phyloP scores from a whole-genome alignment of 2,329 filamentous ascomycete genomes.

The Aureobasidium sp. region DNA sequence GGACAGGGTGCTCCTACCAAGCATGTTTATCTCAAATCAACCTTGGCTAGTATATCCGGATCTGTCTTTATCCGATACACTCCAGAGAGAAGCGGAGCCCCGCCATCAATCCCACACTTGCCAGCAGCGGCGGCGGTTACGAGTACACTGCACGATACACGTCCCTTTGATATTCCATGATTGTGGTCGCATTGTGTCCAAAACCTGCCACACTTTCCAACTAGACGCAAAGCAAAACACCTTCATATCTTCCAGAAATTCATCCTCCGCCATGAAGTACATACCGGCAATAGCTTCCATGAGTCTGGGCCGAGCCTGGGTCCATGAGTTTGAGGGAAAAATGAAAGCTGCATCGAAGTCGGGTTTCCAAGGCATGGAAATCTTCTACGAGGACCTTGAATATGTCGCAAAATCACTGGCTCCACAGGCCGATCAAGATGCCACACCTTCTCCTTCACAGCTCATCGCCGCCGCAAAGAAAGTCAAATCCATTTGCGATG shows the following conservation, averaged over 20 bases:
- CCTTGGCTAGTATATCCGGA: neutral
- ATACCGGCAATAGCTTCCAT: conserved; percentile 67
- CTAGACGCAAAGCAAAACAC: too few relatives aligned
- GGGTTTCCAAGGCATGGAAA: conserved; percentile 63
- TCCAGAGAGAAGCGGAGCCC: neutral
- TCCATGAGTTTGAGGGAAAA: conserved; percentile 61
- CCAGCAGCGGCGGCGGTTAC: neutral
- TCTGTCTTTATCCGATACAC: neutral
- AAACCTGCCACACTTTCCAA: too few relatives aligned
- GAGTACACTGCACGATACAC: neutral
- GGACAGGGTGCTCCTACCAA: neutral
- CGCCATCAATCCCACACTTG: neutral
- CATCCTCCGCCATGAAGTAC: conserved; percentile 38
- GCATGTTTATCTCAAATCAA: neutral
- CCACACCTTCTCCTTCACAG: conserved; percentile 30
- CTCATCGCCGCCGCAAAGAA: conserved; percentile 50
- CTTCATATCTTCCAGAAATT: too few relatives aligned
- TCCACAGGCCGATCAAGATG: conserved; percentile 32
- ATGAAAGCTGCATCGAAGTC: conserved; percentile 59
- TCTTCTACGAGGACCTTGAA: conserved; percentile 69
- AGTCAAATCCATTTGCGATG: conserved; percentile 52
- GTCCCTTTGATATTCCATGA: neutral
- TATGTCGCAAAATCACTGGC: conserved; percentile 49
- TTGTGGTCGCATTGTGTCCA: too few relatives aligned
- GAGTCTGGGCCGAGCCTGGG: conserved; percentile 66